Base-by-base conservation (phyloP, 1,284 basidiomycete species). In the Irpex rosettiformis region DNA sequence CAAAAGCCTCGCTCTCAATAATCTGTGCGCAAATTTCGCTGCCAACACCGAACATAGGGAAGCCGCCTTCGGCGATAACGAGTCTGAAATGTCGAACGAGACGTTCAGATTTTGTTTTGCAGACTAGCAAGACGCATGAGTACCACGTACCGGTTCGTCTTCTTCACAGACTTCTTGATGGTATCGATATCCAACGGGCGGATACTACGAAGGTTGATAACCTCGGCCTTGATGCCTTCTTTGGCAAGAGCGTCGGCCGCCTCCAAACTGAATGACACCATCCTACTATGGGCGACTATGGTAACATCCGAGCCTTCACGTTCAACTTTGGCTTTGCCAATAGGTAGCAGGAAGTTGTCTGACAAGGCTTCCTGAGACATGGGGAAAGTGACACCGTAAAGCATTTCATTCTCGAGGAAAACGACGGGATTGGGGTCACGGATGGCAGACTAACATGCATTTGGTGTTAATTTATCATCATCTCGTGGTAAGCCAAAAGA, bases 391-490 rank as follows among this genome's bases (percentile, higher is more conserved):
- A 95, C 86, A 77, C 97, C 97, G 79, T 99, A 99, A 72, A 99
- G 77, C 85, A 99, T 94, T 79, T 99, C 97, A 77, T 99, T 99
- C 74, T 99, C 97, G 56, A 99, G 89, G 83, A 99, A 94, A 66
- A 98, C 94, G 66, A 98, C 92, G 11, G 96, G 95, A 80, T 98
- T 99, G 60, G 95, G 94, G 76, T 99, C 97, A 54, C 97, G 94
- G 72, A 99, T 98, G 37, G 97, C 96, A 58, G 94, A 77, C 93
- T 94, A 55, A 2, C 16, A 4, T 0, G 22, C n/a, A 27, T 24
- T 16, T 5, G 43, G 21, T n/a, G 42, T 28, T 13, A 1, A 7
- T 21, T 58, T 30, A 61, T 55, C 43, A 10, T 25, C 3, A 10
- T 65, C 58, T 16, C 54, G 22, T 8, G 47, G 29, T 13, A 30